These are phyloP conservation scores for Aurantiochytrium sp. DNA, from an alignment of 108 stramenopile genomes.

Conservation along the genomic window DNA sequence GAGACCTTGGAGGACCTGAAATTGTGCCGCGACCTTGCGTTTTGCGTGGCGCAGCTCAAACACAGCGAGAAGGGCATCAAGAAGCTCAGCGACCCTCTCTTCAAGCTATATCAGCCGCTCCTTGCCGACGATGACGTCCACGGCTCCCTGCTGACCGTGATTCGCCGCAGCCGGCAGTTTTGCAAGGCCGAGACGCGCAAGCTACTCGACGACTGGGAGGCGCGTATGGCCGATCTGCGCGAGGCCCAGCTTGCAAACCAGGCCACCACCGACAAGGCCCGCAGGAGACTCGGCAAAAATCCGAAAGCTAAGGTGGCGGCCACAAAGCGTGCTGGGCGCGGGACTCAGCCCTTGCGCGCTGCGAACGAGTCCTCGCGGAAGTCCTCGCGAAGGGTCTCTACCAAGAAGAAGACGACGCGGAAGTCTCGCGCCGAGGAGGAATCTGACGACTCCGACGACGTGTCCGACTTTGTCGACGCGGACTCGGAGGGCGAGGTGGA, in stretches of 20 bases:
- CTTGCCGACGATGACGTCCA: conserved; percentile 82
- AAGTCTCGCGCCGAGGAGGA: too few species aligned
- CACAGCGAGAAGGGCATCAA: conserved; percentile 78
- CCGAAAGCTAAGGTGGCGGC: too few species aligned
- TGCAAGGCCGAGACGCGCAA: conserved; percentile 71
- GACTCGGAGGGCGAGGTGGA: too few species aligned
- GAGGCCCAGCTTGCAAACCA: neutral
- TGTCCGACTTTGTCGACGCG: too few species aligned
- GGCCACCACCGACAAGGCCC: neutral
- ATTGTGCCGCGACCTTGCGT: conserved; percentile 79
- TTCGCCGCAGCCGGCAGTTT: conserved; percentile 75
- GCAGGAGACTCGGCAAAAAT: neutral
- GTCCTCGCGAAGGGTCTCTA: too few species aligned
- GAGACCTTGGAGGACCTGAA: conserved; percentile 61
- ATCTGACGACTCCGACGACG: too few species aligned
- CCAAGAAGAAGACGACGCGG: too few species aligned
- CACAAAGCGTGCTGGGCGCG: too few species aligned
- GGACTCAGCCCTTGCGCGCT: too few species aligned
- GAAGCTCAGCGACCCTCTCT: conserved; percentile 69
- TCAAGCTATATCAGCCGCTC: conserved; percentile 80
- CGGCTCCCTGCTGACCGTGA: conserved; percentile 65
- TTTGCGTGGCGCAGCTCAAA: conserved; percentile 84
- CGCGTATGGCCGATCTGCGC: conserved; percentile 58
- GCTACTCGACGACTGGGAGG: conserved; percentile 76
- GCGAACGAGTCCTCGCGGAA: too few species aligned